A percentile compares a stretch with the other conserved stretches of the same genome.
These are phyloP conservation scores for Elsinoe ampelina DNA, from an alignment of 2,329 filamentous ascomycete genomes.

Conservation along the genomic window DNA sequence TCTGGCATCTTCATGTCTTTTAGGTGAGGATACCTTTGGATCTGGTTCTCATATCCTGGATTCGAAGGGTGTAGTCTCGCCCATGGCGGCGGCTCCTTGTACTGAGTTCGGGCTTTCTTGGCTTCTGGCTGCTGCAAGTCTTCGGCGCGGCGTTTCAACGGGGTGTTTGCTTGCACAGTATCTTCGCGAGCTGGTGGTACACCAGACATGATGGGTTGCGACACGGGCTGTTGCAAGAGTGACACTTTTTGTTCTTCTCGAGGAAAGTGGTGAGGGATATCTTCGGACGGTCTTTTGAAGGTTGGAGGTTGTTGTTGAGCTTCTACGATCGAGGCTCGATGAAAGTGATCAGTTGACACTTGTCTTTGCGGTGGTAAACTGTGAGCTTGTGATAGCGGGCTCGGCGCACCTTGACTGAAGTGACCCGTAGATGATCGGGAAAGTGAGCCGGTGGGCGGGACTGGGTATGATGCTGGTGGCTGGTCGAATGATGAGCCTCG, in stretches of 20 bases:
- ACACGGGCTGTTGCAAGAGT: constrained; percentile 16
- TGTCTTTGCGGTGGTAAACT: background rate
- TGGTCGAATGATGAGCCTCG: background rate
- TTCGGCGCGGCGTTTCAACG: constrained; percentile 23
- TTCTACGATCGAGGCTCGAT: background rate
- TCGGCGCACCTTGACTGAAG: constrained; percentile 11
- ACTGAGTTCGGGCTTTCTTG: constrained; percentile 25
- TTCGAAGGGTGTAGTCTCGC: constrained; percentile 24
- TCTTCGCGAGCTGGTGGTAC: background rate
- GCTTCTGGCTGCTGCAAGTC: constrained; percentile 17
- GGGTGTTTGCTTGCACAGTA: background rate
- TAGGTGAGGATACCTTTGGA: background rate
- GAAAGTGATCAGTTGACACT: background rate
- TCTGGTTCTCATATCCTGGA: constrained; percentile 18
- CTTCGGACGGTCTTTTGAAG: background rate
- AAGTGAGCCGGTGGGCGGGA: background rate
- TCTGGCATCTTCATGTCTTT: constrained; percentile 3
- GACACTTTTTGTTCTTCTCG: constrained; percentile 12
- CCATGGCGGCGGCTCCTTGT: constrained; percentile 26
- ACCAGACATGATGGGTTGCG: constrained; percentile 5
- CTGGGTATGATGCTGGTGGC: background rate
- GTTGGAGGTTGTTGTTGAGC: background rate
- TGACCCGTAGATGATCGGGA: constrained; percentile 9
- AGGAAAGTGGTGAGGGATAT: background rate
- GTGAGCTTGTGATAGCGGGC: constrained; percentile 9